phyloP scores from a whole-genome alignment of 1,284 basidiomycete species.

The Puccinia hordei region DNA sequence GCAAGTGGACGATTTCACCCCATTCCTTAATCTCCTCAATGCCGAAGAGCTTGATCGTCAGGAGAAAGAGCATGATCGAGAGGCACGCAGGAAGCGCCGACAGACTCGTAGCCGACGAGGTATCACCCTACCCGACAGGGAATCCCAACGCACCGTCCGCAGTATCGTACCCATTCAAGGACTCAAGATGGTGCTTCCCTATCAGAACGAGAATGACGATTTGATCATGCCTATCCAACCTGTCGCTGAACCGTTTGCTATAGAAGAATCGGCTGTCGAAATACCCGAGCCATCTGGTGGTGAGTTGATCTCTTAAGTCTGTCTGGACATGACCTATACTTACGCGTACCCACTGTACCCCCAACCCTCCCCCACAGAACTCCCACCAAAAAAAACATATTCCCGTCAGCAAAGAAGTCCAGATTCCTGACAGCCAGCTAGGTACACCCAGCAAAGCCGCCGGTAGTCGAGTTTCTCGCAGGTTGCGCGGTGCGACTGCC shows the following conservation, averaged over 20 bases:
- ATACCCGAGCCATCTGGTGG: constrained; percentile 84
- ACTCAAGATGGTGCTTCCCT: constrained; percentile 65
- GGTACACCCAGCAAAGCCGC: constrained; percentile 46
- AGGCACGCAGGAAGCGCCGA: constrained; percentile 78
- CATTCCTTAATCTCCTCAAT: constrained; percentile 81
- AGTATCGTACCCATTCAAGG: constrained; percentile 62
- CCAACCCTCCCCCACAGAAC: constrained; percentile 17
- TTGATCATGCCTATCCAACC: constrained; percentile 63
- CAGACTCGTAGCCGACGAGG: constrained; percentile 85
- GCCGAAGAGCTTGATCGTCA: constrained; percentile 78
- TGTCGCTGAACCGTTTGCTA: constrained; percentile 68
- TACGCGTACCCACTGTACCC: too few species aligned
- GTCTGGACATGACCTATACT: neutral
- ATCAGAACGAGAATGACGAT: constrained; percentile 53
- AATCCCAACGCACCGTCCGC: constrained; percentile 85
- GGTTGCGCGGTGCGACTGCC: constrained; percentile 47
- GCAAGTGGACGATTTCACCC: constrained; percentile 67
- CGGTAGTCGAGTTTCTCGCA: constrained; percentile 38
- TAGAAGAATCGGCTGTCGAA: constrained; percentile 65
- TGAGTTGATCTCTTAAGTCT: constrained; percentile 58
- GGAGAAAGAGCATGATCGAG: constrained; percentile 91
- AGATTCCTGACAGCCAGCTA: constrained; percentile 27
- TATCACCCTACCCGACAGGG: constrained; percentile 86
- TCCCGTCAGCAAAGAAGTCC: constrained; percentile 25
- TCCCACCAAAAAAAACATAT: constrained; percentile 20